Conservation (phyloP, 257 asterid species). For the Solanum medicagineum region DNA sequence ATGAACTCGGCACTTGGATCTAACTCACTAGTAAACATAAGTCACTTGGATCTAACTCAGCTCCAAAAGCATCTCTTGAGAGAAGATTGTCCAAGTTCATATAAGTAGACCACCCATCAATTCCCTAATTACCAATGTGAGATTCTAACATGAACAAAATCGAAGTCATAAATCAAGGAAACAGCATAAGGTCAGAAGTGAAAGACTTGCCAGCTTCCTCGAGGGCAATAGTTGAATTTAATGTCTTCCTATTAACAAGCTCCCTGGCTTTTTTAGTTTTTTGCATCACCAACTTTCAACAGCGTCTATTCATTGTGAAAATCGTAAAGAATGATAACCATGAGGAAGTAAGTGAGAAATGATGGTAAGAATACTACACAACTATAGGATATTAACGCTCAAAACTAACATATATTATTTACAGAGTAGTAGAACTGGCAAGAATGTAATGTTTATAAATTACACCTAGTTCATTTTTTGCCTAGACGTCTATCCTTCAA, state of each 20-base stretch:
- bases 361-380: not conserved
- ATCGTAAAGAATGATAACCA: not conserved
- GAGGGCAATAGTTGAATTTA: constrained; percentile 43
- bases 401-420: not conserved
- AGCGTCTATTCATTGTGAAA: constrained; percentile 33
- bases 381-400: not conserved
- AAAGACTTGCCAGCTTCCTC: constrained; percentile 54
- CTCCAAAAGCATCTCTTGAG: not conserved
- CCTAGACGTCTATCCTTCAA: not conserved
- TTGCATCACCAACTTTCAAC: constrained; percentile 60
- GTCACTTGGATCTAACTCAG: not conserved
- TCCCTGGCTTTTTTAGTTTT: constrained; percentile 46
- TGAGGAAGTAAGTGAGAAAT: not conserved
- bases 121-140: not conserved
- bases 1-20: not conserved
- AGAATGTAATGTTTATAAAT: not conserved
- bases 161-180: not conserved
- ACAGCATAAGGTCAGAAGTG: not conserved
- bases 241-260: constrained; percentile 23
- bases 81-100: too few relatives aligned
- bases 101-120: not conserved
- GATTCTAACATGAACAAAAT: not conserved
- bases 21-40: not conserved
- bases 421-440: not conserved
- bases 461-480: not conserved